A percentile compares a stretch with the other conserved stretches of the same genome.
Evolutionary conservation across 2,329 filamentous ascomycete genomes (phyloP).

Genomic region (Pseudogymnoascus sp.): DNA sequence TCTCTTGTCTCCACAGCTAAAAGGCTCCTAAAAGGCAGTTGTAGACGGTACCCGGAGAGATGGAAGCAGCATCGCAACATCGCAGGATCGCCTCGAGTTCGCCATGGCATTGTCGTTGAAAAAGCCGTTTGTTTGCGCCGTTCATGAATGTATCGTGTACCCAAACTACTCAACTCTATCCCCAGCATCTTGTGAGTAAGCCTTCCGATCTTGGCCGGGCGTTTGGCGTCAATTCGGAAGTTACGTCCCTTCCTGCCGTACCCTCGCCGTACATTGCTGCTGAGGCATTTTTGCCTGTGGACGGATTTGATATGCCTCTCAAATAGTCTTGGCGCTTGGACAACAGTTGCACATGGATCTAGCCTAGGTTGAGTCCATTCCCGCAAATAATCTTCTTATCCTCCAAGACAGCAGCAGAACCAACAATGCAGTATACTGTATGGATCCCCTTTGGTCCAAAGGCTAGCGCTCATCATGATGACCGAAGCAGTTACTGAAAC

Average conservation of each 20-base stretch:
- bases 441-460: neutral
- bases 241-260: slow-evolving; percentile 1
- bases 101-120: neutral
- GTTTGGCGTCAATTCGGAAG: slow-evolving; percentile 5
- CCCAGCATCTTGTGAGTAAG: neutral
- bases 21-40: neutral
- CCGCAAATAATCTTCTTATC: neutral
- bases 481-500: neutral
- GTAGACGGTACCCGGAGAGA: neutral
- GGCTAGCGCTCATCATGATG: neutral
- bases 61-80: neutral
- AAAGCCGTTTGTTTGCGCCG: neutral
- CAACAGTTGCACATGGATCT: neutral
- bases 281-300: slow-evolving; percentile 7
- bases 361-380: neutral
- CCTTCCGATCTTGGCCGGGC: slow-evolving; percentile 2
- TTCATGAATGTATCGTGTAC: neutral
- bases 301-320: neutral
- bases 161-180: neutral
- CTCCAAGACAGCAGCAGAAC: neutral
- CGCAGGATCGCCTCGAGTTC: neutral
- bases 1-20: neutral
- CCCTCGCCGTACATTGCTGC: neutral
- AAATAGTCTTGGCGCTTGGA: slow-evolving; percentile 3
- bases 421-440: neutral